Evolutionary conservation across 2,329 filamentous ascomycete species (phyloP).

Genomic region (Eurotiales sp.): DNA sequence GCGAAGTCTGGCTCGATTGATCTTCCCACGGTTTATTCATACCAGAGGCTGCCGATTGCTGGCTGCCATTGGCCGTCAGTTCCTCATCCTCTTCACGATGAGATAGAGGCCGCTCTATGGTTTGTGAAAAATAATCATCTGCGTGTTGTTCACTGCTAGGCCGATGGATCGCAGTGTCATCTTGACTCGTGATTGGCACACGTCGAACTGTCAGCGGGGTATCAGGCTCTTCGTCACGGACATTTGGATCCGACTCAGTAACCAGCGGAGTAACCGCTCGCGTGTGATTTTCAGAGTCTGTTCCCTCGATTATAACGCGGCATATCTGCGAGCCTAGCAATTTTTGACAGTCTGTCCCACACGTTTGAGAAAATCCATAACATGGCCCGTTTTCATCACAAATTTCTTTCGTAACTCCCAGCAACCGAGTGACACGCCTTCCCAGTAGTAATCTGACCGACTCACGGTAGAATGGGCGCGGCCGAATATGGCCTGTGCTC

Average conservation of each 20-base stretch:
- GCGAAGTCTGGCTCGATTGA: slow-evolving; percentile 5
- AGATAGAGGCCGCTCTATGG: not conserved
- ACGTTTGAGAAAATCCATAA: slow-evolving; percentile 59
- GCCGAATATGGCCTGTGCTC: slow-evolving; percentile 17
- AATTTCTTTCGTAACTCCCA: slow-evolving; percentile 46
- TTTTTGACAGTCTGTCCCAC: slow-evolving; percentile 59
- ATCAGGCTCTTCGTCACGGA: slow-evolving; percentile 10
- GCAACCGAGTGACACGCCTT: slow-evolving; percentile 46
- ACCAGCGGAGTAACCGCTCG: slow-evolving; percentile 2
- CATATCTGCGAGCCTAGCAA: slow-evolving; percentile 22
- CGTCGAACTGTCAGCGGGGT: slow-evolving; percentile 15
- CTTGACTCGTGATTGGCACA: not conserved
- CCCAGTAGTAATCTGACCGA: slow-evolving; percentile 34
- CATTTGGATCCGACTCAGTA: slow-evolving; percentile 1
- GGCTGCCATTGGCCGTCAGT: slow-evolving; percentile 7
- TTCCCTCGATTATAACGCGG: slow-evolving; percentile 12
- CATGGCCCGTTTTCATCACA: slow-evolving; percentile 60
- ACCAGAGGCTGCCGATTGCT: not conserved
- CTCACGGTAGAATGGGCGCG: slow-evolving; percentile 22
- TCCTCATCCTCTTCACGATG: slow-evolving; percentile 9
- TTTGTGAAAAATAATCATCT: slow-evolving; percentile 12
- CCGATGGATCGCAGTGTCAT: not conserved
- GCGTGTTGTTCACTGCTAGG: not conserved
- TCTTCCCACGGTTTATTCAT: slow-evolving; percentile 11
- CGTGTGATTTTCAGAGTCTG: not conserved